Evolutionary conservation across 495 filamentous ascomycete genomes (phyloP).

Genomic region (Hypoxylon lienhwacheense): DNA sequence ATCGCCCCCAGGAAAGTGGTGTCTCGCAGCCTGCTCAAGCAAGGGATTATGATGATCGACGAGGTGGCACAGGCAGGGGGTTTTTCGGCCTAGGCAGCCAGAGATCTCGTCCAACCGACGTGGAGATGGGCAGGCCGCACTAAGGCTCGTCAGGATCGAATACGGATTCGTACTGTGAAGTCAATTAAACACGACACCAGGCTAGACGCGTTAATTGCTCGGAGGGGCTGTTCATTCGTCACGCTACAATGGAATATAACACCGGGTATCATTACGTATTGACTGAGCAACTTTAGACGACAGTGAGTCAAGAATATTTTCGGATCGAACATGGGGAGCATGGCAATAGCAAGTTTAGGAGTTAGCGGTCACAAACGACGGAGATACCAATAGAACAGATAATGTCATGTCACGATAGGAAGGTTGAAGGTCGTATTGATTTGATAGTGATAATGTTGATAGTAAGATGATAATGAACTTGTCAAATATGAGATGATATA

Average conservation of each 20-base stretch:
- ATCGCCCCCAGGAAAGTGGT: slow-evolving; percentile 26
- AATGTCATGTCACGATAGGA: not conserved
- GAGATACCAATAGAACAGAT: not conserved
- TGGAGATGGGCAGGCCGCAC: slow-evolving; percentile 38
- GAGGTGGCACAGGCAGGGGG: slow-evolving; percentile 26
- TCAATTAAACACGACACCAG: slow-evolving; percentile 3
- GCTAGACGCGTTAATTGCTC: slow-evolving; percentile 20
- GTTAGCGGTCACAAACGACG: too few relatives aligned
- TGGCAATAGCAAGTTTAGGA: too few relatives aligned
- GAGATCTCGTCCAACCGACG: slow-evolving; percentile 41
- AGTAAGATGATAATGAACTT: too few relatives aligned
- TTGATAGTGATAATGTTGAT: too few relatives aligned
- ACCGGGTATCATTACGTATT: too few relatives aligned
- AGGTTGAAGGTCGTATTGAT: slow-evolving; percentile 8
- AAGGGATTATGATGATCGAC: slow-evolving; percentile 27
- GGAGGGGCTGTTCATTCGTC: slow-evolving; percentile 22
- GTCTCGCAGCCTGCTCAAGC: slow-evolving; percentile 29
- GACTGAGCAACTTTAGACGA: too few relatives aligned
- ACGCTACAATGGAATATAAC: slow-evolving; percentile 6
- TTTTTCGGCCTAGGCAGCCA: slow-evolving; percentile 44
- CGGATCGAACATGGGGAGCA: not conserved
- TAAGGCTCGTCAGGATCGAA: slow-evolving; percentile 3
- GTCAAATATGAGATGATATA: too few relatives aligned
- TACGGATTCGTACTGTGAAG: slow-evolving; percentile 12
- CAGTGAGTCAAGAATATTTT: too few relatives aligned